A percentile compares a stretch with the other conserved stretches of the same genome.
Conservation (phyloP, 139 green algal genomes). For the Chlorella sp. region DNA sequence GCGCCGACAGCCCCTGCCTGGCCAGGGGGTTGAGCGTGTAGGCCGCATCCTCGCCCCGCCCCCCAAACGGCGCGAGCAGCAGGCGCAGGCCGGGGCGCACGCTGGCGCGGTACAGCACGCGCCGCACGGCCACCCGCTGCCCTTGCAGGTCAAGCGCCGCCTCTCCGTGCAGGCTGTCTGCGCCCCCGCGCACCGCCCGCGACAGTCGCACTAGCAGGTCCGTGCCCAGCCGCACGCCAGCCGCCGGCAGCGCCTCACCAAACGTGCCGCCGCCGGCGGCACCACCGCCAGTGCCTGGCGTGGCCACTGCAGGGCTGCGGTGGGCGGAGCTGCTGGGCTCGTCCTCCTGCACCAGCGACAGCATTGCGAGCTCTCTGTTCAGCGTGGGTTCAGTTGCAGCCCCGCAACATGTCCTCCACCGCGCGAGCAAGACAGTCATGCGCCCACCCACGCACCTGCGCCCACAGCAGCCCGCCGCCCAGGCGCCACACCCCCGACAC, state of each 20-base stretch:
- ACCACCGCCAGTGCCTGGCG: neutral
- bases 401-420: neutral
- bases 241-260: conserved; percentile 10
- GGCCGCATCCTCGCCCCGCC: conserved; percentile 24
- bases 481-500: conserved; percentile 14
- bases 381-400: too few species aligned
- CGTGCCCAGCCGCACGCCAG: conserved; percentile 23
- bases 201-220: conserved; percentile 22
- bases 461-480: conserved; percentile 40
- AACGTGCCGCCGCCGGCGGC: too few species aligned
- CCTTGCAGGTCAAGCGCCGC: conserved; percentile 5
- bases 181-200: conserved; percentile 16
- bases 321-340: too few species aligned
- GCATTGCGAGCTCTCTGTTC: too few species aligned
- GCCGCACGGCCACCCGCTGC: conserved; percentile 20
- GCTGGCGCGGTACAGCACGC: conserved; percentile 46
- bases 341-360: conserved; percentile 16
- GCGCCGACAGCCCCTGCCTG: conserved; percentile 26
- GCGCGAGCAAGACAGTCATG: neutral
- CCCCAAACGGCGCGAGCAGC: conserved; percentile 49
- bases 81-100: conserved; percentile 20
- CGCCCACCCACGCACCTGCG: conserved; percentile 11
- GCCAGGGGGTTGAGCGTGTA: conserved; percentile 47
- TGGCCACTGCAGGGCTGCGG: too few species aligned
- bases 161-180: conserved; percentile 32